A percentile compares a stretch with the other conserved stretches of the same genome.
Evolutionary conservation across 306 rosid species (phyloP).

Genomic region (Astragalus glycyphyllos): DNA sequence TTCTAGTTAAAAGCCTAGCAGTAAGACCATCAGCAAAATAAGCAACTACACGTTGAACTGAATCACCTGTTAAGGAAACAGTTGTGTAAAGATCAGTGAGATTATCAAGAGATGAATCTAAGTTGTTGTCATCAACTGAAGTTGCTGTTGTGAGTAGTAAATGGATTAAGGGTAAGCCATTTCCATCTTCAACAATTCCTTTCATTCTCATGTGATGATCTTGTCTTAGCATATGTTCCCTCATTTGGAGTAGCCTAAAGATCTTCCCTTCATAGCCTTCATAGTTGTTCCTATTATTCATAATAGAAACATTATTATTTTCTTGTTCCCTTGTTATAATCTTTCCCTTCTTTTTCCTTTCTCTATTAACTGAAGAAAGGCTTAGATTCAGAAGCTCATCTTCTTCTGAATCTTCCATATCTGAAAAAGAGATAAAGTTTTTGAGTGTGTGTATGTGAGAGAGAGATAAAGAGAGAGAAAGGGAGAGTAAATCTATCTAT

Average conservation of each 20-base stretch:
- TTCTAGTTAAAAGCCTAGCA: slow-evolving; percentile 61
- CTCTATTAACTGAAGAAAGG: slow-evolving; percentile 65
- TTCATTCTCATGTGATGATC: slow-evolving; percentile 37
- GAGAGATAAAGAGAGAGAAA: neutral
- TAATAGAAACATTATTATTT: slow-evolving; percentile 30
- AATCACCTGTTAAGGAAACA: slow-evolving; percentile 65
- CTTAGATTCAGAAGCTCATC: slow-evolving; percentile 76
- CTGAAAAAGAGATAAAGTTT: slow-evolving; percentile 13
- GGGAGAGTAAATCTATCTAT: slow-evolving; percentile 14
- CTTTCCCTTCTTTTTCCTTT: slow-evolving; percentile 62
- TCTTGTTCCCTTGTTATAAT: neutral
- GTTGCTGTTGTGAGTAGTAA: slow-evolving; percentile 67
- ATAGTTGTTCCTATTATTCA: slow-evolving; percentile 29
- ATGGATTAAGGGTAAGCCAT: slow-evolving; percentile 68
- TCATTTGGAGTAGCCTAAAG: slow-evolving; percentile 71
- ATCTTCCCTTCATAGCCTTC: slow-evolving; percentile 70
- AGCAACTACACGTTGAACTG: slow-evolving; percentile 72
- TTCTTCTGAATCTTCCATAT: slow-evolving; percentile 68
- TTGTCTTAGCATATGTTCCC: slow-evolving; percentile 72
- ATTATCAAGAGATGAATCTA: slow-evolving; percentile 52
- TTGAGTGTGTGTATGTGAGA: neutral
- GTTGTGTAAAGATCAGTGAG: slow-evolving; percentile 55
- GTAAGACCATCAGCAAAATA: slow-evolving; percentile 70
- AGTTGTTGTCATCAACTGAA: slow-evolving; percentile 51
- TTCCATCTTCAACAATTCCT: slow-evolving; percentile 44